phyloP scores from a whole-genome alignment of 1,284 basidiomycete genomes.

The Cutaneotrichosporon daszewskae region DNA sequence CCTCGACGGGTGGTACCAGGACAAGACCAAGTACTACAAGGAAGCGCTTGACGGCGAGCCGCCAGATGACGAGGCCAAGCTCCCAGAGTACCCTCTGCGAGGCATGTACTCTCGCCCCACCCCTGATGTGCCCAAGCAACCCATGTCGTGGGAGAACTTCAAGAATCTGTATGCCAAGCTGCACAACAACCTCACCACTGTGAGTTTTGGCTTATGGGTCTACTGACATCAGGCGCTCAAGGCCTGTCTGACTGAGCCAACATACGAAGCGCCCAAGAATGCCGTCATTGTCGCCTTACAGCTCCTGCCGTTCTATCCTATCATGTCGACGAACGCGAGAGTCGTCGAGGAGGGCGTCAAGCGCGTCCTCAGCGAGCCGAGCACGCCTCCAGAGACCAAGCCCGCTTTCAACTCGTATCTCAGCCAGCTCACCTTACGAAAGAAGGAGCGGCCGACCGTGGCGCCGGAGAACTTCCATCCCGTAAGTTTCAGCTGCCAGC shows the following conservation, averaged over 20 bases:
- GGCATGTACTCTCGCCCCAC: constrained; percentile 58
- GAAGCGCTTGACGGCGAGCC: constrained; percentile 48
- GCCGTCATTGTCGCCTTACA: constrained; percentile 83
- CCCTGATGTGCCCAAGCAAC: constrained; percentile 36
- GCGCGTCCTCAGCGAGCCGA: constrained; percentile 60
- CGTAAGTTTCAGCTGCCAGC: constrained; percentile 10
- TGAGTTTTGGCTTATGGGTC: too few relatives aligned
- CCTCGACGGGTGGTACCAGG: constrained; percentile 66
- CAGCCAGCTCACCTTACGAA: constrained; percentile 27
- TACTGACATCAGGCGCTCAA: constrained; percentile 48
- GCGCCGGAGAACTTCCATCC: constrained; percentile 22
- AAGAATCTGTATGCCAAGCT: constrained; percentile 70
- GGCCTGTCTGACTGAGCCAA: constrained; percentile 33
- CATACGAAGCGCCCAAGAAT: constrained; percentile 72
- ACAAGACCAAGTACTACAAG: constrained; percentile 52
- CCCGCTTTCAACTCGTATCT: constrained; percentile 31
- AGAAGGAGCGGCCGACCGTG: constrained; percentile 24
- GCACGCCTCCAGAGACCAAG: constrained; percentile 33
- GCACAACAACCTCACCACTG: constrained; percentile 64
- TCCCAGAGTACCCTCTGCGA: constrained; percentile 42
- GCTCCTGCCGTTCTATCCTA: constrained; percentile 78
- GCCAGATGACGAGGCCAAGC: constrained; percentile 23
- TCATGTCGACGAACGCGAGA: constrained; percentile 54
- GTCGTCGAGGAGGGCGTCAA: constrained; percentile 62
- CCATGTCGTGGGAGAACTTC: constrained; percentile 66